Percentiles rank a stretch among this genome's conserved stretches.
Conservation (phyloP, 73 alveolate genomes). For the Paramecium bursaria region DNA sequence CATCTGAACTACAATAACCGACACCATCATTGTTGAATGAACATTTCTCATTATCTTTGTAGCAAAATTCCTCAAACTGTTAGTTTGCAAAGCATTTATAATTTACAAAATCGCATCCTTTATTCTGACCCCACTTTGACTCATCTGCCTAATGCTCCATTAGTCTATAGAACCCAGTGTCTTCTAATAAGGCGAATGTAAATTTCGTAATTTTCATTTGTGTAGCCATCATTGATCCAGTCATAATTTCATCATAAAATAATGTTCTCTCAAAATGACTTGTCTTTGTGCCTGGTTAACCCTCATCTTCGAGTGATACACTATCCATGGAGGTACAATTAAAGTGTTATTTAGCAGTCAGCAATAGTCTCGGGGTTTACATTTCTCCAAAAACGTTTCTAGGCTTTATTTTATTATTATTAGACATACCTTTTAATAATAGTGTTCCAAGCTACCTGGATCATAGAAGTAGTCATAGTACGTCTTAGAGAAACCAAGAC, state of each 20-base stretch:
- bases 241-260: slow-evolving; percentile 54
- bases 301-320: slow-evolving; percentile 17
- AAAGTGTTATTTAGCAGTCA: slow-evolving; percentile 6
- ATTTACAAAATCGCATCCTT: slow-evolving; percentile 39
- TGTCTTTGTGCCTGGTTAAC: neutral
- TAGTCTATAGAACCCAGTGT: slow-evolving; percentile 32
- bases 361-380: slow-evolving; percentile 26
- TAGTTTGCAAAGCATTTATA: neutral
- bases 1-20: slow-evolving; percentile 1
- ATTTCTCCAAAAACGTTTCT: too few species aligned
- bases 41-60: neutral
- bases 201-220: slow-evolving; percentile 6
- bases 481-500: too few species aligned
- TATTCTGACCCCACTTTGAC: slow-evolving; percentile 12
- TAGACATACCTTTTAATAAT: too few species aligned
- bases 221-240: slow-evolving; percentile 27
- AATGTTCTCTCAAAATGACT: slow-evolving; percentile 57
- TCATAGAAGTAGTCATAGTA: too few species aligned
- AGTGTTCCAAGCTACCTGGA: too few species aligned
- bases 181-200: slow-evolving; percentile 39
- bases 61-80: slow-evolving; percentile 12
- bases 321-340: slow-evolving; percentile 13
- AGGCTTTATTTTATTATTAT: too few species aligned
- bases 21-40: slow-evolving; percentile 12
- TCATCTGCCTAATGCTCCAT: slow-evolving; percentile 1